These are phyloP conservation scores for Luvunga scandens DNA, from an alignment of 345 rosid genomes.

Conservation along the genomic window DNA sequence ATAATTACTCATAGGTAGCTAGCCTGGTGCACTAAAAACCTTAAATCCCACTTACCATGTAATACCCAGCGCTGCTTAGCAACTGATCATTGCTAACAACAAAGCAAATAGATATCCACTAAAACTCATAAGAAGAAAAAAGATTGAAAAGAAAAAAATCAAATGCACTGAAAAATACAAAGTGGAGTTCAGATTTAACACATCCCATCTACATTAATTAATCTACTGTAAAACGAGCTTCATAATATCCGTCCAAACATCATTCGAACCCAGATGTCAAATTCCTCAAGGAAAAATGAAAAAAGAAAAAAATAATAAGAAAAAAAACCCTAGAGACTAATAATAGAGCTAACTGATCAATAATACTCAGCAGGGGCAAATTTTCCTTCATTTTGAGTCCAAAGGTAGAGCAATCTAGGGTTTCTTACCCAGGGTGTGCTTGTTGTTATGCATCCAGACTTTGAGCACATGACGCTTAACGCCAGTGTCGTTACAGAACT, in stretches of 20 bases:
- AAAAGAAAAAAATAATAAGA: not conserved
- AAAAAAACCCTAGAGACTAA: constrained; percentile 9
- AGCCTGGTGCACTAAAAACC: constrained; percentile 18
- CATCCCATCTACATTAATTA: constrained; percentile 24
- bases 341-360: not conserved
- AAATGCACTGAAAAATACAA: constrained; percentile 14
- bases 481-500: constrained; percentile 65
- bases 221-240: constrained; percentile 18
- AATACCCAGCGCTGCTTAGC: not conserved
- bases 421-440: constrained; percentile 83
- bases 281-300: not conserved
- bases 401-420: constrained; percentile 38
- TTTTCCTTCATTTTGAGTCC: not conserved
- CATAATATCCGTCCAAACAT: constrained; percentile 17
- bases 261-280: constrained; percentile 13
- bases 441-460: constrained; percentile 92
- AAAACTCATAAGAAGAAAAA: constrained; percentile 13
- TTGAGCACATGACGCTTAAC: constrained; percentile 71
- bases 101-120: constrained; percentile 20
- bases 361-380: not conserved
- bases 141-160: not conserved
- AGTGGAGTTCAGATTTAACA: not conserved
- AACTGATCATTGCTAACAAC: constrained; percentile 28
- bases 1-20: not conserved
- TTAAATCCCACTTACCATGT: constrained; percentile 6